Conservation (phyloP, 441 rosid genomes). For the Mallotus japonicus region DNA sequence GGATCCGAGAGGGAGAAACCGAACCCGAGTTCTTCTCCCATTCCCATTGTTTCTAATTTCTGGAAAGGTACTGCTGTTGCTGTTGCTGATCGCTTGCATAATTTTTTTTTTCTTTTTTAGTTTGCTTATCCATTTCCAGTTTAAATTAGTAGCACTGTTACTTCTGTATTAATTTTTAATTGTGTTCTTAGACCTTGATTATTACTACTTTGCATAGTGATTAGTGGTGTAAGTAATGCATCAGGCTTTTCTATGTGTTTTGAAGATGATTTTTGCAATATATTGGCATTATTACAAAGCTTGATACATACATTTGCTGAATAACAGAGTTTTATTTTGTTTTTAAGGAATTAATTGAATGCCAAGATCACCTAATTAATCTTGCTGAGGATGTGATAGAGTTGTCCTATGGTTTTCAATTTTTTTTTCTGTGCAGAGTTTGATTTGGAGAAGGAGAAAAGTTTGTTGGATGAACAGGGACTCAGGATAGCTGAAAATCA, state of each 20-base stretch:
- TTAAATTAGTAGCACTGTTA: background rate
- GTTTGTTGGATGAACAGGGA: constrained; percentile 90
- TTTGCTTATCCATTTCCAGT: background rate
- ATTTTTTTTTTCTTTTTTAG: background rate
- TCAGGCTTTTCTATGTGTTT: background rate
- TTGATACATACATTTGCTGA: background rate
- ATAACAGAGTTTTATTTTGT: background rate
- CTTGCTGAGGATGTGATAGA: background rate
- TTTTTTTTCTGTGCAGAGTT: constrained; percentile 53
- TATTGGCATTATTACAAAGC: background rate
- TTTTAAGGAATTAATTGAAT: background rate
- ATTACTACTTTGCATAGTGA: background rate
- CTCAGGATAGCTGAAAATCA: constrained; percentile 94
- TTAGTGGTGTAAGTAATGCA: background rate
- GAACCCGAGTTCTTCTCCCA: constrained; percentile 67
- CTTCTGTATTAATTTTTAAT: background rate
- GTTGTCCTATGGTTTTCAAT: background rate
- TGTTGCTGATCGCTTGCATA: too few relatives aligned
- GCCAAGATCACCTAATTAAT: background rate
- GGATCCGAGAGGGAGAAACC: constrained; percentile 68
- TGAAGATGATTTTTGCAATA: background rate
- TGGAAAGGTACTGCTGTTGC: constrained; percentile 69
- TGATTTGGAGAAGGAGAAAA: constrained; percentile 94
- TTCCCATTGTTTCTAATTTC: constrained; percentile 74
- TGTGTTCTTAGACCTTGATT: background rate